phyloP scores from a whole-genome alignment of 805 yeast genomes.

The Yarrowia phangngaensis region DNA sequence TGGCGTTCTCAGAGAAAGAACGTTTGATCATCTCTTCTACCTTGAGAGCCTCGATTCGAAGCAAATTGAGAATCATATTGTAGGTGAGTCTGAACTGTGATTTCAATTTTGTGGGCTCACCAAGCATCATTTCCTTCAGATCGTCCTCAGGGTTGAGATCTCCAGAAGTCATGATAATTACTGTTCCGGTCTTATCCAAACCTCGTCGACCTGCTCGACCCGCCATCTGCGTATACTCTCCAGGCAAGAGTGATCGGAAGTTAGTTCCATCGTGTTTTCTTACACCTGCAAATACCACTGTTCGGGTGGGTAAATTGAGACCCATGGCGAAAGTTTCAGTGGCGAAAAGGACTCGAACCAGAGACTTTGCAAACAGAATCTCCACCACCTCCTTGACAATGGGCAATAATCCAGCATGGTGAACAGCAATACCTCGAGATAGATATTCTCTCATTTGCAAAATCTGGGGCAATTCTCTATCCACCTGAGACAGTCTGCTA shows the following conservation, averaged over 20 bases:
- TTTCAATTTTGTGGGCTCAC: slow-evolving; percentile 82
- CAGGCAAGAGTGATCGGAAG: slow-evolving; percentile 80
- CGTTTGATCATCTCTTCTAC: slow-evolving; percentile 98
- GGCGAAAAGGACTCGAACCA: slow-evolving; percentile 88
- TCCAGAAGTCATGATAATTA: slow-evolving; percentile 71
- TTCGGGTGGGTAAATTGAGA: slow-evolving; percentile 89
- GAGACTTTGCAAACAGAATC: slow-evolving; percentile 78
- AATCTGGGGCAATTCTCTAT: slow-evolving; percentile 89
- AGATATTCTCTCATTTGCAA: slow-evolving; percentile 74
- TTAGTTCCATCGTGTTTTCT: slow-evolving; percentile 88
- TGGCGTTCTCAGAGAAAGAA: slow-evolving; percentile 86
- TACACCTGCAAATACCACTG: slow-evolving; percentile 83
- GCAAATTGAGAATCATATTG: slow-evolving; percentile 86
- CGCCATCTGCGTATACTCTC: slow-evolving; percentile 98
- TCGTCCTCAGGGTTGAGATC: slow-evolving; percentile 42
- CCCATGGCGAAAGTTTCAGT: slow-evolving; percentile 99
- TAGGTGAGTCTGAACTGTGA: slow-evolving; percentile 94
- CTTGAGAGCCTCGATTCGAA: slow-evolving; percentile 87
- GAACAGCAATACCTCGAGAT: slow-evolving; percentile 90
- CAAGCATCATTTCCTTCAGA: slow-evolving; percentile 78
- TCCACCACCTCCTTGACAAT: slow-evolving; percentile 92
- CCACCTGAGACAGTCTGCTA: slow-evolving; percentile 82
- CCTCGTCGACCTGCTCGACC: slow-evolving; percentile 99
- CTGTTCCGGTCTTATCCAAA: slow-evolving; percentile 88
- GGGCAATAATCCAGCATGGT: slow-evolving; percentile 90